Evolutionary conservation across 2,329 filamentous ascomycete species (phyloP).

Genomic region (Claviceps sp.): DNA sequence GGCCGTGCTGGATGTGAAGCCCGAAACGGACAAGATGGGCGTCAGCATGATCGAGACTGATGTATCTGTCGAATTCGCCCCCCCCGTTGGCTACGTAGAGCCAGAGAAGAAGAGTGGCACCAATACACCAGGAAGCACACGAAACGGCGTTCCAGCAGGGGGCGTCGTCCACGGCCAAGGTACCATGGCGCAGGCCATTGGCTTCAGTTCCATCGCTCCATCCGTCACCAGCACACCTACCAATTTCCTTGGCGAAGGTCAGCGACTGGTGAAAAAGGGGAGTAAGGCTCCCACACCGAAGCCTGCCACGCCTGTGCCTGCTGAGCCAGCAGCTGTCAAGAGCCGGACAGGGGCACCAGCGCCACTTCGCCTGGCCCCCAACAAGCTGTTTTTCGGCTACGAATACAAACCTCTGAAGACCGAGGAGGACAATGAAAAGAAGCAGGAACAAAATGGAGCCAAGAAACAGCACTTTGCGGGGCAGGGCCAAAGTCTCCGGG

Average conservation of each 20-base stretch:
- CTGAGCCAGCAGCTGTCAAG: slow-evolving; percentile 17
- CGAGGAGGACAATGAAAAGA: slow-evolving; percentile 54
- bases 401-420: slow-evolving; percentile 81
- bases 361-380: slow-evolving; percentile 69
- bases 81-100: slow-evolving; percentile 89
- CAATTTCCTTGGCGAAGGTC: slow-evolving; percentile 68
- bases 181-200: slow-evolving; percentile 96
- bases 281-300: slow-evolving; percentile 55
- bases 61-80: slow-evolving; percentile 87
- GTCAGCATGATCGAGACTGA: slow-evolving; percentile 96
- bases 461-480: slow-evolving; percentile 68
- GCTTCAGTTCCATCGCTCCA: slow-evolving; percentile 83
- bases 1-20: slow-evolving; percentile 86
- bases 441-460: slow-evolving; percentile 47
- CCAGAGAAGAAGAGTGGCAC: slow-evolving; percentile 69
- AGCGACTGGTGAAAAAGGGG: slow-evolving; percentile 72
- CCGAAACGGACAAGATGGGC: slow-evolving; percentile 65
- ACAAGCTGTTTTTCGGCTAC: slow-evolving; percentile 95
- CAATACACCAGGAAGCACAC: slow-evolving; percentile 62
- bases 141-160: slow-evolving; percentile 51
- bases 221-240: slow-evolving; percentile 57
- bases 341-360: slow-evolving; percentile 63
- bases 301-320: slow-evolving; percentile 53
- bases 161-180: slow-evolving; percentile 73
- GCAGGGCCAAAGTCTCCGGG: slow-evolving; percentile 65